phyloP scores from a whole-genome alignment of 257 asterid genomes.

The Solanum stenotomum region DNA sequence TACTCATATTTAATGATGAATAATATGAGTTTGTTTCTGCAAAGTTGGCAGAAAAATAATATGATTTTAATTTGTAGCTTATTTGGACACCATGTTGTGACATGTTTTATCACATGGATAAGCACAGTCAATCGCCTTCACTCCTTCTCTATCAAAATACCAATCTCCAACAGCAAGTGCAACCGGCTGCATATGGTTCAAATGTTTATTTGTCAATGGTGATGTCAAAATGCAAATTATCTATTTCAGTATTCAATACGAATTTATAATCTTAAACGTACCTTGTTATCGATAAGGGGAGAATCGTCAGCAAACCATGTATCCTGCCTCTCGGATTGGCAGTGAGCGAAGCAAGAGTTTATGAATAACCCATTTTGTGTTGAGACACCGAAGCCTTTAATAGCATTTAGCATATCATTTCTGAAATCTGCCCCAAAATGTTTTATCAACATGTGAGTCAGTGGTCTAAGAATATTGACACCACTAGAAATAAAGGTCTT shows the following conservation, averaged over 20 bases:
- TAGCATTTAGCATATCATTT: slow-evolving; percentile 3
- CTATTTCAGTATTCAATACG: background rate
- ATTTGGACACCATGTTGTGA: slow-evolving; percentile 75
- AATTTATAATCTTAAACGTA: background rate
- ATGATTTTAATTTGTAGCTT: slow-evolving; percentile 6
- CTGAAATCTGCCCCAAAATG: slow-evolving; percentile 2
- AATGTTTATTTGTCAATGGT: background rate
- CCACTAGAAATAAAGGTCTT: background rate
- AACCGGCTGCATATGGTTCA: slow-evolving; percentile 38
- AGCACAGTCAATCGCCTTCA: slow-evolving; percentile 68
- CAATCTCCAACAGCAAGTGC: slow-evolving; percentile 90
- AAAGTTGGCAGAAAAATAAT: background rate
- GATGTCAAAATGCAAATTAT: background rate
- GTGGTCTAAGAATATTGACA: background rate
- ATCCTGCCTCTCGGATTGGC: slow-evolving; percentile 20
- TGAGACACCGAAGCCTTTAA: background rate
- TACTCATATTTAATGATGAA: background rate
- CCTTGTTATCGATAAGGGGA: slow-evolving; percentile 12
- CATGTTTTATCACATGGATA: slow-evolving; percentile 85
- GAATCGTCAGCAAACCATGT: slow-evolving; percentile 20
- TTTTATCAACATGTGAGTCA: background rate
- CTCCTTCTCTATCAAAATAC: slow-evolving; percentile 55
- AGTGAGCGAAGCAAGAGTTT: slow-evolving; percentile 16
- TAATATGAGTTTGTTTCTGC: background rate
- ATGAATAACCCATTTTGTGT: slow-evolving; percentile 11